Evolutionary conservation across 2,329 filamentous ascomycete species (phyloP), one percentile per base, ranked within the genome.

Genomic region (Cladosporium colombiae): DNA sequence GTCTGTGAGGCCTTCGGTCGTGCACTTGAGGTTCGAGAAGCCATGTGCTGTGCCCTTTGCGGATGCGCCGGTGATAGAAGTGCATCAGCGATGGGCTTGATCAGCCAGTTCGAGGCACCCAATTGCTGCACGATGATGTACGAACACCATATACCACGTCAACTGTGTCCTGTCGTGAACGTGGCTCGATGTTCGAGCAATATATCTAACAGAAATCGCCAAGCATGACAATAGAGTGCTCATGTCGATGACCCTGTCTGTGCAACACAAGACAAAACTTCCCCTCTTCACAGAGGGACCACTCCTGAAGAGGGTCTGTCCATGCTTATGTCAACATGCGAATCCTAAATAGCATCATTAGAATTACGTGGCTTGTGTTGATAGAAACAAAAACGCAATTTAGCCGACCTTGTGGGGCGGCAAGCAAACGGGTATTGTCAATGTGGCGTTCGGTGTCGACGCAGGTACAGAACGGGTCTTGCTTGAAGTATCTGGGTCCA

Each of bases 41-140:
- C 91, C 91, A 2, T 87, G 89, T 14, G 91, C 91, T 0, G 88
- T 93, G 23, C 85, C 87, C 0, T 86, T 90, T 71, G 91, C 91
- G 1, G 90, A 92, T 69, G 88, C 87, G 13, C 89, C 90, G 0
- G 82, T 84, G 5, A 87, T 93, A 6, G 89, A 92, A 75, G 81
- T 89, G 40, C 56, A 59, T 18, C 46, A 58, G 49, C 64, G 64
- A 55, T 63, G 61, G 61, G 23, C 53, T 33, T 63, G 61, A 63
- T 52, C 8, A 6, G 40, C n/a, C n/a, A 13, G 40, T 13, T 46
- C 10, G 10, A 21, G 40, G 40, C 23, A 13, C 14, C 37, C 8
- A 5, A 29, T 29, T 11, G 46, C 29, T 21, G 52, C 8, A 31
- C 3, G 16, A 33, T n/a, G 8, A 33, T 21, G 25, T 18, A 33